Percentiles rank a stretch among this genome's conserved stretches.
phyloP scores from a whole-genome alignment of 2,329 filamentous ascomycete genomes.

The Nigrograna mackinnonii region DNA sequence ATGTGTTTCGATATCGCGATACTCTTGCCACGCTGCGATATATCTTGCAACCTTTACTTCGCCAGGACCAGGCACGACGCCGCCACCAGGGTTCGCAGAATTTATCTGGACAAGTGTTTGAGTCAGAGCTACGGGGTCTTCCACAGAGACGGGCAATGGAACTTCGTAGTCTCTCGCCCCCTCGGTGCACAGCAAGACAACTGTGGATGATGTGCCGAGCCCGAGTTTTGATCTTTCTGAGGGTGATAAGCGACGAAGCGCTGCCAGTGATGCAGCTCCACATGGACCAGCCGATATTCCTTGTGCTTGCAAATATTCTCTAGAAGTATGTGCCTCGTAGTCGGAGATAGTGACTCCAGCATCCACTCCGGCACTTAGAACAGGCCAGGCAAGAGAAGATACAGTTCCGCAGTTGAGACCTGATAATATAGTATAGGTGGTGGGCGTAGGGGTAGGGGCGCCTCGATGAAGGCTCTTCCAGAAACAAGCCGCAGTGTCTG shows the following conservation, averaged over 20 bases:
- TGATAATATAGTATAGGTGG: neutral
- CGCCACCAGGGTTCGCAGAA: constrained; percentile 53
- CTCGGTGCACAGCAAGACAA: neutral
- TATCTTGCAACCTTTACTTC: constrained; percentile 48
- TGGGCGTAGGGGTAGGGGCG: neutral
- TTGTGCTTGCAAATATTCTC: neutral
- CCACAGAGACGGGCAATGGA: neutral
- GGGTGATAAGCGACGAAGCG: neutral
- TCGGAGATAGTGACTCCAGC: neutral
- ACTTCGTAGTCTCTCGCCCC: neutral
- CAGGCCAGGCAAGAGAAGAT: neutral
- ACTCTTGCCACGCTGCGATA: constrained; percentile 50
- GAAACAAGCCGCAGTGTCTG: constrained; percentile 1
- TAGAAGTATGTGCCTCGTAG: neutral
- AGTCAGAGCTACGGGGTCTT: constrained; percentile 49
- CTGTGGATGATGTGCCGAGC: neutral
- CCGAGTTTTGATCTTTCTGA: neutral
- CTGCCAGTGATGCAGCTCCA: neutral
- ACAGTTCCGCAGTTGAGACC: neutral
- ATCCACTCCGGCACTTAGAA: neutral
- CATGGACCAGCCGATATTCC: neutral
- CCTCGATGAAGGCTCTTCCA: neutral
- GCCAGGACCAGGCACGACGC: constrained; percentile 47
- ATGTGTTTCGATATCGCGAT: constrained; percentile 56
- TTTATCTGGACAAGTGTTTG: constrained; percentile 53